phyloP scores from a whole-genome alignment of 192 early-diverging fungal species.

The Gamsiella multidivaricata region DNA sequence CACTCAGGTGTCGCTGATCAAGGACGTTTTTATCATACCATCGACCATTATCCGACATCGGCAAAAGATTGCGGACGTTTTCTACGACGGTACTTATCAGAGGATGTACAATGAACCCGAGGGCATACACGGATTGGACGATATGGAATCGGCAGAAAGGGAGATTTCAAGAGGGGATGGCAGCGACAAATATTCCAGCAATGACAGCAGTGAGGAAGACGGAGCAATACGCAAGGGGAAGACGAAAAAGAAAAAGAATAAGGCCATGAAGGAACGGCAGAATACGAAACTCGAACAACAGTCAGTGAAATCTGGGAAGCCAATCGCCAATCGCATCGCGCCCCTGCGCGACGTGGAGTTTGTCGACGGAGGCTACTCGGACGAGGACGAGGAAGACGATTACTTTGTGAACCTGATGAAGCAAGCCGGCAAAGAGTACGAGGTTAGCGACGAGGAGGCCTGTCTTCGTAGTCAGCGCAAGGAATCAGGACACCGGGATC shows the following conservation, averaged over 20 bases:
- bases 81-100: conserved; percentile 25
- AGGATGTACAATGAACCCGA: conserved; percentile 14
- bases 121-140: conserved; percentile 10
- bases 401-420: background rate
- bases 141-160: background rate
- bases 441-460: background rate
- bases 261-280: background rate
- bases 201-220: background rate
- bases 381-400: background rate
- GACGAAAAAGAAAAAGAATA: too few species aligned
- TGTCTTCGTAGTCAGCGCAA: background rate
- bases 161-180: background rate
- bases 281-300: too few species aligned
- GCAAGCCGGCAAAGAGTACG: background rate
- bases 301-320: too few species aligned
- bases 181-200: background rate
- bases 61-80: conserved; percentile 21
- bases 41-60: conserved; percentile 7
- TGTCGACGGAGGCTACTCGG: background rate
- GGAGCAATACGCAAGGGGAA: too few species aligned
- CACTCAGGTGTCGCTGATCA: conserved; percentile 30
- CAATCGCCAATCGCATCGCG: too few species aligned
- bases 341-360: background rate
- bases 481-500: background rate
- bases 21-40: conserved; percentile 21